A percentile compares a stretch with the other conserved stretches of the same genome.
Conservation (phyloP, 177 flowering plant species). For the Vitis hybrid region DNA sequence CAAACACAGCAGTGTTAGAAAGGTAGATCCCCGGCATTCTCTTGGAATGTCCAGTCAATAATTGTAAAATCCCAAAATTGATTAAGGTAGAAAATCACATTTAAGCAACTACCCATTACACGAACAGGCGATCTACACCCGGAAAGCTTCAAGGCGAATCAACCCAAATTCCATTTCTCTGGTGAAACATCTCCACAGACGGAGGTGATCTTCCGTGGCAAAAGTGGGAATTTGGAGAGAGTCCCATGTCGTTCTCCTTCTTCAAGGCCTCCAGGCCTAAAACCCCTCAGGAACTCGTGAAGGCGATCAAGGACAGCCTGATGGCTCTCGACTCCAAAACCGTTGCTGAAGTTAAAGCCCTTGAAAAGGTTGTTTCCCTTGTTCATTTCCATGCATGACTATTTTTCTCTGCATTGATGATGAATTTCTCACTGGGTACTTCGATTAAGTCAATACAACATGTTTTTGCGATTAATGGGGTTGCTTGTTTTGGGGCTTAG, state of each 20-base stretch:
- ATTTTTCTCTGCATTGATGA: neutral
- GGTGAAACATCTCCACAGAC: no score
- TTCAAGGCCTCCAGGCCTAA: conserved; percentile 83
- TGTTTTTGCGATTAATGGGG: no score
- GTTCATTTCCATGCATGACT: neutral
- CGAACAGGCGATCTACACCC: neutral
- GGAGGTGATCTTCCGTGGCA: neutral
- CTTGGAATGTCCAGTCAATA: no score
- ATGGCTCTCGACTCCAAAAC: conserved; percentile 86
- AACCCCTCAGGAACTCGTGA: conserved; percentile 77
- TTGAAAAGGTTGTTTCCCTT: conserved; percentile 68
- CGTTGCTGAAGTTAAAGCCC: conserved; percentile 88
- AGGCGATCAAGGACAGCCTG: conserved; percentile 77
- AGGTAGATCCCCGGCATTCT: no score
- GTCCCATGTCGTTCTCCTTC: conserved; percentile 77
- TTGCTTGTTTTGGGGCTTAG: neutral
- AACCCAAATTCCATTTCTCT: neutral
- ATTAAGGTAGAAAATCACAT: no score
- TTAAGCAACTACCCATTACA: neutral
- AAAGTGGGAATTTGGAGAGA: conserved; percentile 11
- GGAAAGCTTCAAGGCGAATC: neutral
- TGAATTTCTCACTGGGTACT: no score
- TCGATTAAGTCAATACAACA: no score
- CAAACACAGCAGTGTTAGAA: no score
- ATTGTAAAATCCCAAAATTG: no score